Evolutionary conservation across 352 stramenopile species (phyloP), one percentile per base, ranked within the genome.

Genomic region (Phytophthora sp.): DNA sequence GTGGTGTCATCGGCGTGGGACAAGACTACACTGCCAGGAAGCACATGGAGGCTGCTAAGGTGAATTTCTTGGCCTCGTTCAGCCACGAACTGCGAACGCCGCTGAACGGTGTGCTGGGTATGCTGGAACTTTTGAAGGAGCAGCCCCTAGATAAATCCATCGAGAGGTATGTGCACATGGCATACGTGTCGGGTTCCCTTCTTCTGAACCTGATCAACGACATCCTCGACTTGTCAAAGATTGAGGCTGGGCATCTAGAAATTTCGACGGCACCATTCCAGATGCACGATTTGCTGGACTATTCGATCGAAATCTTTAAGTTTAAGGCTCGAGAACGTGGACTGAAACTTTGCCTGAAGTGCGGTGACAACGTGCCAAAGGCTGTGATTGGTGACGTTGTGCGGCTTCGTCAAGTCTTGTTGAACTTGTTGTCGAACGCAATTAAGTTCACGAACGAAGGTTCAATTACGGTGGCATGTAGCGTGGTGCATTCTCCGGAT

Each of bases 11-110:
- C 39, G 86, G 85, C 53, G 89, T 98, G 35, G 90, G 88, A 13
- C 91, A 98, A 74, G 93, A 98, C 64, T 92, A 98, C 56, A 98
- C 93, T n/a, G 86, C 83, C 1, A 76, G 84, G 23, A 92, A 92
- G 60, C 81, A 92, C 52, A 92, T 92, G 86, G 83, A 94, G 57
- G 81, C 83, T 42, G 83, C 83, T 0, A 92, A 91, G 57, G 84
- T 92, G 27, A 92, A 89, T 20, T 94, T 94, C 62, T 63, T 94
- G 41, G 86, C 86, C 13, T 92, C 86, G 1, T 92, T 94, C 58
- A 92, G 83, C 52, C 86, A 94, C 63, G 86, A 94, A 41, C 50
- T 94, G 50, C 80, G 86, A 4, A 94, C 85, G 5, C 85, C 85
- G 11, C 38, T 94, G 54, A 94, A 94, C 33, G 82, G 85, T 24